Conservation (phyloP, 345 rosid species). For the Crucihimalaya himalaica region DNA sequence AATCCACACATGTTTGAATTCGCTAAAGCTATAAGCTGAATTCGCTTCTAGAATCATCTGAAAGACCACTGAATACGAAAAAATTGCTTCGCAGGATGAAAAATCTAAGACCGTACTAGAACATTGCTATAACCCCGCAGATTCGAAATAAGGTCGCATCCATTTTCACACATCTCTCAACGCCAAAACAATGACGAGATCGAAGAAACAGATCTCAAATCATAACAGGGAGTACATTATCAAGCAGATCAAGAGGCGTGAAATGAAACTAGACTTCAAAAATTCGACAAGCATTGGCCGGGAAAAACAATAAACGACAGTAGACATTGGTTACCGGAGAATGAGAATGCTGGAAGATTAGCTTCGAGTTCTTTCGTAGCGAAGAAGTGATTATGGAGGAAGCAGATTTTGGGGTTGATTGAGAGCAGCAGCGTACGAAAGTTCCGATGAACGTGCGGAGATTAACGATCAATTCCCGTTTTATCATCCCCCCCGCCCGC, state of each 20-base stretch:
- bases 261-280: background rate
- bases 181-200: background rate
- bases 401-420: slow-evolving; percentile 18
- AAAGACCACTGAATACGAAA: background rate
- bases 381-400: slow-evolving; percentile 20
- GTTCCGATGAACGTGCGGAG: slow-evolving; percentile 37
- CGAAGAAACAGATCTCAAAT: slow-evolving; percentile 2
- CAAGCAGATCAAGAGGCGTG: slow-evolving; percentile 25
- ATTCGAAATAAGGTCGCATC: background rate
- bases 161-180: background rate
- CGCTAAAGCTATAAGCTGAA: background rate
- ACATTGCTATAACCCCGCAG: slow-evolving; percentile 15
- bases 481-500: slow-evolving; percentile 31
- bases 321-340: slow-evolving; percentile 21
- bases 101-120: background rate
- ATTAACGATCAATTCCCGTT: slow-evolving; percentile 24
- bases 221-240: background rate
- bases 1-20: background rate
- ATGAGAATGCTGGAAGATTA: slow-evolving; percentile 7
- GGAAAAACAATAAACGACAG: background rate
- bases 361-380: background rate
- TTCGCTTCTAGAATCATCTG: background rate
- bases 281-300: slow-evolving; percentile 17
- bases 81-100: background rate
- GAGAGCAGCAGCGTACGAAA: slow-evolving; percentile 15